These are phyloP conservation scores for Tinospora cordifolia DNA, from an alignment of 164 flowering plant genomes.

Conservation along the genomic window DNA sequence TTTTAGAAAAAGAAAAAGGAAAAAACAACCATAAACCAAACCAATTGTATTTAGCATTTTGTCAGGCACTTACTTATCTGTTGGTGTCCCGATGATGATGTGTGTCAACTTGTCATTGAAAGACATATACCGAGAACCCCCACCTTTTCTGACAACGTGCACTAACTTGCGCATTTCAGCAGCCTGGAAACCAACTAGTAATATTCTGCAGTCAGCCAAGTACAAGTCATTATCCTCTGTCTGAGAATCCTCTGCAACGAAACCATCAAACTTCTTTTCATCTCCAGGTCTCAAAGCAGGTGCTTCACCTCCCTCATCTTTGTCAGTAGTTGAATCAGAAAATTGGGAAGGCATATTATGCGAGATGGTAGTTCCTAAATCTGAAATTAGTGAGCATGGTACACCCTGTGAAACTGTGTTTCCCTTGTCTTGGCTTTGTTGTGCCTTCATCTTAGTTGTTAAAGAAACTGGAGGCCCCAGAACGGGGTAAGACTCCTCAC, in stretches of 20 bases:
- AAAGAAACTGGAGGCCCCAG: too few relatives aligned
- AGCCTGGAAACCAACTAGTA: conserved; percentile 71
- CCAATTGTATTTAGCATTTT: too few relatives aligned
- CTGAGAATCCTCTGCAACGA: conserved; percentile 85
- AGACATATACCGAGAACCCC: conserved; percentile 80
- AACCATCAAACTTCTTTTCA: conserved; percentile 39
- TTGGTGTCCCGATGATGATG: conserved; percentile 68
- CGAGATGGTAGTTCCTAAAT: conserved; percentile 46
- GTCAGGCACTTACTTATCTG: conserved; percentile 67
- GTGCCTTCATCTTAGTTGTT: too few relatives aligned
- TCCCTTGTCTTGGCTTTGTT: too few relatives aligned
- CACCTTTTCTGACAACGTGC: conserved; percentile 73
- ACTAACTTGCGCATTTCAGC: conserved; percentile 72
- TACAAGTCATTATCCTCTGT: conserved; percentile 71
- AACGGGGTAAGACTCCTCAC: too few relatives aligned
- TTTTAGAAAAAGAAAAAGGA: too few relatives aligned
- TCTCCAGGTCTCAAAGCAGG: conserved; percentile 24
- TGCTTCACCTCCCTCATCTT: conserved; percentile 28
- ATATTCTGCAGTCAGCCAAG: conserved; percentile 81
- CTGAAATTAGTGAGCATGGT: conserved; percentile 27
- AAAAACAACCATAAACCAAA: too few relatives aligned
- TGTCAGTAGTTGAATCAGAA: conserved; percentile 28
- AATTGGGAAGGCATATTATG: conserved; percentile 38
- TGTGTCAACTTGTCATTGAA: conserved; percentile 73
- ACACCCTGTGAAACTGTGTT: conserved; percentile 29